Evolutionary conservation across 2,329 filamentous ascomycete species (phyloP), one percentile per base, ranked within the genome.

Genomic region (Cordyceps fumosorosea): DNA sequence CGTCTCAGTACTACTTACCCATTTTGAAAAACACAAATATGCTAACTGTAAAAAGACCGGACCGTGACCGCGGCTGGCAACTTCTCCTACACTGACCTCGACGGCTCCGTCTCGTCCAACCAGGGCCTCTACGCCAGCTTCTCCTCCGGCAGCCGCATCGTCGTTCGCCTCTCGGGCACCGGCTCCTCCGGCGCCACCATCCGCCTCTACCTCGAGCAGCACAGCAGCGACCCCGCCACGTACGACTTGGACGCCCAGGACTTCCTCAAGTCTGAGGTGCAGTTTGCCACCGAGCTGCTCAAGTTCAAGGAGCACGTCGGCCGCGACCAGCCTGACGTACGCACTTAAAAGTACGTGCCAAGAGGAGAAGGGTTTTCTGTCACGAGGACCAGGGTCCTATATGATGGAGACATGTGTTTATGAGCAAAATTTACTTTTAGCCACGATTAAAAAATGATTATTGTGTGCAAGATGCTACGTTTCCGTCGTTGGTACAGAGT

Each of bases 41-140:
- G 55, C 69, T 72, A 60, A 74, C 67, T 53, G n/a, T 24, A 2
- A 37, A 37, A 60, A 85, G 84, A 82, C 66, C 90, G 89, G 74
- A 96, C 91, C 72, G 91, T 97, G 50, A 80, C 86, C 56, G 90
- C 96, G 70, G 93, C 93, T 7, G 95, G 93, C 67, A 93, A 99
- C 83, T 99, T 99, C 77, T 91, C 91, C 37, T 99, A 99, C 84
- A 98, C 91, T 10, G 95, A 99, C 73, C 87, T 99, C n/a, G 95
- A 99, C 72, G 95, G 93, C 65, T 96, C 91, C 67, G 91, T 98
- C 60, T 89, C 91, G 72, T 91, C 92, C 74, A 96, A 97, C 81
- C 95, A 99, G 80, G 95, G 95, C 67, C 87, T 99, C 69, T 99
- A 90, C 73, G 90, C 93, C 74, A 90, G 90, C 76, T 98, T 98